phyloP scores from a whole-genome alignment of 2,329 filamentous ascomycete genomes.

The Geosmithia putterillii region DNA sequence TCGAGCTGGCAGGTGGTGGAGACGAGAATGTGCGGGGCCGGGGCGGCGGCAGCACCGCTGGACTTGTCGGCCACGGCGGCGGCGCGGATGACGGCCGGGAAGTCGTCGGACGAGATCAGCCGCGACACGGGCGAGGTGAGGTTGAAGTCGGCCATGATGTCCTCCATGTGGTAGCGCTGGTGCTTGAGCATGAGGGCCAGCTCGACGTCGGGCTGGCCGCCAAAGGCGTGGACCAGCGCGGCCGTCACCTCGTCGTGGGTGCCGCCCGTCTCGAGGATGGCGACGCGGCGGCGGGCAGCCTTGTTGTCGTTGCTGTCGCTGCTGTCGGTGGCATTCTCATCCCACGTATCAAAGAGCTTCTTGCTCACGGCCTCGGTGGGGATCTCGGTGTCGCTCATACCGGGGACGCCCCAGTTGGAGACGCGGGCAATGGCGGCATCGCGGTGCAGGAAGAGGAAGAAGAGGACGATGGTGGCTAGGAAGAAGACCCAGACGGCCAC shows the following conservation, averaged over 20 bases:
- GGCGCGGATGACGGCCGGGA: constrained; percentile 4
- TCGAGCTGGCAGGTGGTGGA: constrained; percentile 16
- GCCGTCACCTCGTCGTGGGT: constrained; percentile 14
- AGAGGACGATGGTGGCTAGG: constrained; percentile 1
- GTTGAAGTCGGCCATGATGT: constrained; percentile 12
- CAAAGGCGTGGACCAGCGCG: constrained; percentile 13
- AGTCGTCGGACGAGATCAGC: constrained; percentile 6
- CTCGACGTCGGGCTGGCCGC: constrained; percentile 8
- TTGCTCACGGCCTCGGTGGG: no score
- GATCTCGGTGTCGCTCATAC: constrained; percentile 8
- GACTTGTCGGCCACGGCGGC: background rate
- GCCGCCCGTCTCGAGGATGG: constrained; percentile 13
- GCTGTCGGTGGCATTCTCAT: background rate
- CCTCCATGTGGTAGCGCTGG: constrained; percentile 13
- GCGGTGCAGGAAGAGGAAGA: background rate
- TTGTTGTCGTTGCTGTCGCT: constrained; percentile 3
- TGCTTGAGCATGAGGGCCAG: constrained; percentile 9
- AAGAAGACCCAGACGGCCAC: constrained; percentile 1
- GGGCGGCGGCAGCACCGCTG: constrained; percentile 2
- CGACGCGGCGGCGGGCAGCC: constrained; percentile 8
- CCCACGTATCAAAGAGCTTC: no score
- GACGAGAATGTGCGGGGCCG: constrained; percentile 12
- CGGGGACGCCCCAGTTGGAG: constrained; percentile 10
- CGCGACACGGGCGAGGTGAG: constrained; percentile 8
- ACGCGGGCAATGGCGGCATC: constrained; percentile 1